phyloP scores from a whole-genome alignment of 495 filamentous ascomycete genomes.

The Lentithecium fluviatile region DNA sequence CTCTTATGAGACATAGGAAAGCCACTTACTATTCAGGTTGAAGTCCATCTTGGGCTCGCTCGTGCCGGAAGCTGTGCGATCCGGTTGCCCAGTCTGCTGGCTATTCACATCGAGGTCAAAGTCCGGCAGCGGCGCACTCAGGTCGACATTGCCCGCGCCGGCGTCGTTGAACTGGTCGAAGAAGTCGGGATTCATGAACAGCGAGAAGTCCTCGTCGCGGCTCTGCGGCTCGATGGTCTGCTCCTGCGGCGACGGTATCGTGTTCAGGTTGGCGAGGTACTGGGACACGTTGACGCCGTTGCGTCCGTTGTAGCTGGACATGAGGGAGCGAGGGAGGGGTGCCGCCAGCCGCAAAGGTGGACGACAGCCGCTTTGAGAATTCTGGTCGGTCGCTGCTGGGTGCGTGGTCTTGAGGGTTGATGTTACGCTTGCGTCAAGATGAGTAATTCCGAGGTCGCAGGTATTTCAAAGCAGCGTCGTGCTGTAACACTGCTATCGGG shows the following conservation, averaged over 20 bases:
- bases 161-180: slow-evolving; percentile 70
- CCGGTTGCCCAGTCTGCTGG: slow-evolving; percentile 19
- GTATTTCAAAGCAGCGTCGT: slow-evolving; percentile 6
- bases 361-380: slow-evolving; percentile 7
- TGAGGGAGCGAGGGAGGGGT: no score
- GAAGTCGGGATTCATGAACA: slow-evolving; percentile 94
- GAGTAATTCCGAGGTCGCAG: slow-evolving; percentile 22
- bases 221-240: slow-evolving; percentile 59
- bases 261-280: slow-evolving; percentile 84
- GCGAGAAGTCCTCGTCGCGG: slow-evolving; percentile 71
- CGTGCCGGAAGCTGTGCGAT: slow-evolving; percentile 1
- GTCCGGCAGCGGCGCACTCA: slow-evolving; percentile 8
- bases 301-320: slow-evolving; percentile 69
- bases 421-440: slow-evolving; percentile 26
- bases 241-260: slow-evolving; percentile 67
- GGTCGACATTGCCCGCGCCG: slow-evolving; percentile 1
- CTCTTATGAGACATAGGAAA: neutral
- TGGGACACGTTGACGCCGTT: slow-evolving; percentile 80
- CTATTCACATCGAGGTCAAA: slow-evolving; percentile 33
- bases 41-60: slow-evolving; percentile 37
- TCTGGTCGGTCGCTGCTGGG: neutral
- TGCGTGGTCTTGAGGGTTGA: neutral
- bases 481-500: neutral
- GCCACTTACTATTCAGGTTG: slow-evolving; percentile 38
- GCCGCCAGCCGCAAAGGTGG: neutral